These are phyloP conservation scores for Malus hybrid DNA, from an alignment of 331 rosid species.

Conservation along the genomic window DNA sequence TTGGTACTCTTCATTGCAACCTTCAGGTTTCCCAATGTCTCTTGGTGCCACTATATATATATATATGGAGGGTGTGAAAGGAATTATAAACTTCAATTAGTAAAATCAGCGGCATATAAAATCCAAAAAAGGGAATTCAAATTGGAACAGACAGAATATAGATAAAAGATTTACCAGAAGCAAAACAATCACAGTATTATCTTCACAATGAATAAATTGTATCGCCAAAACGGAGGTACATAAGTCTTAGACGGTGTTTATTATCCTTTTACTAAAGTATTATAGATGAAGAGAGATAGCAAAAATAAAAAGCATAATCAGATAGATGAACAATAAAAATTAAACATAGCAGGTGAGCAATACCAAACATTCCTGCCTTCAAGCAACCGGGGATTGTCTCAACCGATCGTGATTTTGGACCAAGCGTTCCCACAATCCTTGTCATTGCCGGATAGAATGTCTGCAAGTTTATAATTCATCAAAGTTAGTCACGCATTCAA, in stretches of 20 bases:
- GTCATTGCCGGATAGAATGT: constrained; percentile 75
- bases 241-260: too few relatives aligned
- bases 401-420: constrained; percentile 68
- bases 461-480: constrained; percentile 41
- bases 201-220: too few relatives aligned
- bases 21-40: constrained; percentile 67
- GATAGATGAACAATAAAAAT: background rate
- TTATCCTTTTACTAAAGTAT: too few relatives aligned
- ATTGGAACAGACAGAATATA: background rate
- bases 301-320: background rate
- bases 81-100: constrained; percentile 3
- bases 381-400: constrained; percentile 65
- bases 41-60: constrained; percentile 72
- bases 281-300: background rate
- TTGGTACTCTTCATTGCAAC: constrained; percentile 44
- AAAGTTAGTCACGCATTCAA: constrained; percentile 7
- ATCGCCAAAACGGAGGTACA: background rate
- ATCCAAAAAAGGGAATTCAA: background rate
- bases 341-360: background rate
- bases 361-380: constrained; percentile 91
- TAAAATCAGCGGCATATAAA: background rate
- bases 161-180: too few relatives aligned
- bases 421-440: constrained; percentile 90
- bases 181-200: too few relatives aligned
- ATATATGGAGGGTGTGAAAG: constrained; percentile 3